Conservation (phyloP, 495 filamentous ascomycete genomes). For the Cercophora samala region DNA sequence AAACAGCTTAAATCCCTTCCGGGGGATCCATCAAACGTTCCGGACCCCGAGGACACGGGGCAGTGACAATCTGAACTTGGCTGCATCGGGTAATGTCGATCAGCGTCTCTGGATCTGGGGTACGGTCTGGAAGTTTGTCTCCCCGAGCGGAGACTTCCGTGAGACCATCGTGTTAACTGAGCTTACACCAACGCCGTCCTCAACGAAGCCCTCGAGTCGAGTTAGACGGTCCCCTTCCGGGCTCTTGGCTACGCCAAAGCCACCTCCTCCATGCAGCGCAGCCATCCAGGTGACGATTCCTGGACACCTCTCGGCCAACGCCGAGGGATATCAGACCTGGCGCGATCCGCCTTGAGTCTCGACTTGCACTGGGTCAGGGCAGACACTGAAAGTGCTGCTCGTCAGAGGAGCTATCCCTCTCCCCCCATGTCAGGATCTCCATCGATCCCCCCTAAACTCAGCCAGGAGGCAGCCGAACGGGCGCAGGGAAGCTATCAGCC, state of each 20-base stretch:
- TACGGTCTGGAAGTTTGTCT: constrained; percentile 32
- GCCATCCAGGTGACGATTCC: constrained; percentile 41
- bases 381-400: constrained; percentile 65
- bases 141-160: constrained; percentile 20
- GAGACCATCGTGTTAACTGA: constrained; percentile 22
- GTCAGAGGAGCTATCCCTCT: constrained; percentile 65
- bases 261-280: constrained; percentile 50
- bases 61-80: constrained; percentile 12
- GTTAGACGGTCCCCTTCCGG: constrained; percentile 25
- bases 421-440: constrained; percentile 85
- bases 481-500: constrained; percentile 50
- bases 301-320: constrained; percentile 56
- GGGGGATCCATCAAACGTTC: constrained; percentile 3
- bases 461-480: constrained; percentile 57
- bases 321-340: constrained; percentile 60
- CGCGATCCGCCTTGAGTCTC: constrained; percentile 56
- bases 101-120: constrained; percentile 20
- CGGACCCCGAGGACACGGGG: constrained; percentile 14
- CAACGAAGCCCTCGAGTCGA: constrained; percentile 28
- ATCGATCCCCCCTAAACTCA: constrained; percentile 62
- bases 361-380: constrained; percentile 64
- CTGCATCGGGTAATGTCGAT: constrained; percentile 33
- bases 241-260: constrained; percentile 23
- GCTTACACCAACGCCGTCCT: constrained; percentile 17
- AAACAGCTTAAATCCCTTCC: background rate